Base-by-base conservation (phyloP, 2,329 filamentous ascomycete species). In the Podosphaera aphanis region DNA sequence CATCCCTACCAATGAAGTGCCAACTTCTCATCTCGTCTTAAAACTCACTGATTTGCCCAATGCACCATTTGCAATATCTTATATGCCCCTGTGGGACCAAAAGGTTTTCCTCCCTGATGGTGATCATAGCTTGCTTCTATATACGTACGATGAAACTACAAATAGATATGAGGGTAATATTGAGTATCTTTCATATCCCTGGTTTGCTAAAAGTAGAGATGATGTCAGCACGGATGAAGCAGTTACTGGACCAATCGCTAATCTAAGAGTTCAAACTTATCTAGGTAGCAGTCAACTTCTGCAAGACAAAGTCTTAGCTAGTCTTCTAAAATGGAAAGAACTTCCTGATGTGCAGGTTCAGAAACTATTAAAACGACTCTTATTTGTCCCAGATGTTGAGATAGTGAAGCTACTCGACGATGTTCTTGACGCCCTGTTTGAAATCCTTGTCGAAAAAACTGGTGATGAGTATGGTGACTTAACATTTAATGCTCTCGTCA, bases 331-430 rank as follows among this genome's bases (percentile, higher is more conserved):
- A 54, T 95, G 90, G 90, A 83, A 76, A 56, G 79, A 88, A 11
- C 70, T 78, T 36, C 68, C 77, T 0, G 71, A 77, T 40, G 75
- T 77, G 23, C 76, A 86, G 31, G 68, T 95, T 1, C 68, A 82
- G 0, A 69, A 75, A 20, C 66, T 93, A 0, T 64, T 98, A 37
- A 80, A 81, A 58, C 78, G 86, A 52, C 73, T 95, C 43, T 77
- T 86, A 18, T 95, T 95, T 53, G 86, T 98, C 0, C 83, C 90
- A 0, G 90, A 98, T 59, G 93, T 95, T 47, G 92, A 98, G 62
- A 83, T 98, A 29, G 90, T 98, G 50, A 98, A 95, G 64, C 71
- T 95, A 37, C 66, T 95, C 6, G 80, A 74, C 50, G 81, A 93
- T 55, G 85, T 95, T 1, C 79, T 98, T 45, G 83, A 93, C 60